Evolutionary conservation across 2,329 filamentous ascomycete genomes (phyloP).

Genomic region (Alternaria longipes): DNA sequence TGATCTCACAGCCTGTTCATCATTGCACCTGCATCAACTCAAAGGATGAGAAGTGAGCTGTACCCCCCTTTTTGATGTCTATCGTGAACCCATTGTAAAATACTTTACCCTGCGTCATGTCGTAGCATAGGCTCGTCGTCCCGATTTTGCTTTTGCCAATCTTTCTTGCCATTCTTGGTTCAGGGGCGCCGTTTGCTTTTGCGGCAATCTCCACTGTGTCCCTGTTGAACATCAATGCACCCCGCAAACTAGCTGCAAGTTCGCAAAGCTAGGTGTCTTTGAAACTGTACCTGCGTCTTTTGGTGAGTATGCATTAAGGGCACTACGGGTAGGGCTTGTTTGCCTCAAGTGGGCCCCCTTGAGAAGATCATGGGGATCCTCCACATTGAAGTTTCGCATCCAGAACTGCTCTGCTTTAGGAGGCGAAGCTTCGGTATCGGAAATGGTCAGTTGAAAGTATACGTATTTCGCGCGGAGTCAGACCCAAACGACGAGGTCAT

Average conservation of each 20-base stretch:
- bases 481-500: background rate
- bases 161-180: background rate
- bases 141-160: background rate
- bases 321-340: background rate
- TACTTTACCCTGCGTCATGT: background rate
- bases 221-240: conserved; percentile 6
- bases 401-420: background rate
- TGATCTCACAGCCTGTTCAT: background rate
- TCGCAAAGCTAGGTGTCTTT: background rate
- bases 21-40: background rate
- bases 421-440: background rate
- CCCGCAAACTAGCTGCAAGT: background rate
- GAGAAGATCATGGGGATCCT: background rate
- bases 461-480: background rate
- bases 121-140: background rate
- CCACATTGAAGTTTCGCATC: background rate
- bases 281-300: conserved; percentile 1
- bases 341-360: conserved; percentile 1
- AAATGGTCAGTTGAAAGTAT: background rate
- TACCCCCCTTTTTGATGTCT: background rate
- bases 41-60: background rate
- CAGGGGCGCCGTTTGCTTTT: conserved; percentile 4
- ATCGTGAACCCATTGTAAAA: background rate
- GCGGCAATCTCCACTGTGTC: background rate
- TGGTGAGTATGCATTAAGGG: background rate